These are phyloP conservation scores for Clavariopsis aquatica DNA, from an alignment of 495 filamentous ascomycete species.

Conservation along the genomic window DNA sequence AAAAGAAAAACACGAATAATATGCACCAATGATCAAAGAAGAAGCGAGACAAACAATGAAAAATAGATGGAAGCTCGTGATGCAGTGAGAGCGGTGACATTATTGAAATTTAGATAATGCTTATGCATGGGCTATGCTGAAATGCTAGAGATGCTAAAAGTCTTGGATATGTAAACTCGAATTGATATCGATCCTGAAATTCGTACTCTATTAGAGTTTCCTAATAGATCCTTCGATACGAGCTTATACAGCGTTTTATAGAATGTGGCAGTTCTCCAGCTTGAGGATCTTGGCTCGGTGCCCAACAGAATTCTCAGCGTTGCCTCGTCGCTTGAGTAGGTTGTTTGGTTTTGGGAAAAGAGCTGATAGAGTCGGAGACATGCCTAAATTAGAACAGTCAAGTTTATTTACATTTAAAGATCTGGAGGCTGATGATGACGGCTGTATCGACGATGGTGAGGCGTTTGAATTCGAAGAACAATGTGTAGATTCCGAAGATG, in stretches of 20 bases:
- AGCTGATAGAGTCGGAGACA: neutral
- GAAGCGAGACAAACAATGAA: neutral
- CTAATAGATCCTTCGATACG: neutral
- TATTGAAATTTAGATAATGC: neutral
- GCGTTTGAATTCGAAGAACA: no score
- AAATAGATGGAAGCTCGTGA: neutral
- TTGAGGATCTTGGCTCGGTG: neutral
- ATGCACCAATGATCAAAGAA: neutral
- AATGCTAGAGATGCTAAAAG: neutral
- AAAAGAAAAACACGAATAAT: neutral
- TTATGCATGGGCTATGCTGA: constrained; percentile 1
- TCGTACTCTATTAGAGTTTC: neutral
- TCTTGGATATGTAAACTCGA: neutral
- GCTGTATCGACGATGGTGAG: neutral
- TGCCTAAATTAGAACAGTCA: neutral
- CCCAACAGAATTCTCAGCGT: neutral
- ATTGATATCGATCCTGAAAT: no score
- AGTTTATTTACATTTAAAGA: neutral
- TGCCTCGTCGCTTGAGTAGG: neutral
- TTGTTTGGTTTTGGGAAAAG: neutral
- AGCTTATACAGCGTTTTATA: no score
- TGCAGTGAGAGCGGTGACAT: neutral
- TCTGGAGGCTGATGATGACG: neutral
- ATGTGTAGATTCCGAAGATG: neutral
- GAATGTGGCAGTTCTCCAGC: neutral